These are phyloP conservation scores for Apophysomyces trapeziformis DNA, from an alignment of 371 early-diverging fungal species.

Conservation along the genomic window DNA sequence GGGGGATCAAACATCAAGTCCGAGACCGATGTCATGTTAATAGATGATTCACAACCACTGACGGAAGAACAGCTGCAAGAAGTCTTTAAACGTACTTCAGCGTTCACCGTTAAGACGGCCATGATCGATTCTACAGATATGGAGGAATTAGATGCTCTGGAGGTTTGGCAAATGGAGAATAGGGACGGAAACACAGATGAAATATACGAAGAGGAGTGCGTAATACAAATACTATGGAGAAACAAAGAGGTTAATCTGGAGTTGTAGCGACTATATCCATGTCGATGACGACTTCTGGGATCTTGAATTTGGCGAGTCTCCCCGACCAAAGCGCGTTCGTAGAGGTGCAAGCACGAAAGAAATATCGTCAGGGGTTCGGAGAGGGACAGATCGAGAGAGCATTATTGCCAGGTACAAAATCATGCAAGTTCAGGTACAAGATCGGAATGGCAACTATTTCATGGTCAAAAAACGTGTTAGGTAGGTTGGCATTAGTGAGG, in stretches of 20 bases:
- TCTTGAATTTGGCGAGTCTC: conserved; percentile 67
- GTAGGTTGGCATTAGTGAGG: conserved; percentile 17
- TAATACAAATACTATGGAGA: background rate
- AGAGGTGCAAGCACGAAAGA: conserved; percentile 26
- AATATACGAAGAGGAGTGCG: conserved; percentile 81
- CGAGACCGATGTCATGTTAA: conserved; percentile 15
- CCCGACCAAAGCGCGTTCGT: conserved; percentile 30
- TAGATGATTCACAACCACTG: conserved; percentile 40
- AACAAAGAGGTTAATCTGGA: background rate
- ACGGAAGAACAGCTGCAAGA: conserved; percentile 87
- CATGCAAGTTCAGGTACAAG: conserved; percentile 85
- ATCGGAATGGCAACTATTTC: conserved; percentile 78
- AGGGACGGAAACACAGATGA: conserved; percentile 70
- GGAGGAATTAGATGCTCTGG: conserved; percentile 75
- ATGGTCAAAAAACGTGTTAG: conserved; percentile 81
- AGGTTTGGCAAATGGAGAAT: conserved; percentile 77
- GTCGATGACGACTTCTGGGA: conserved; percentile 88
- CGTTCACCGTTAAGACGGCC: conserved; percentile 84
- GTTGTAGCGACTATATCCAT: conserved; percentile 72
- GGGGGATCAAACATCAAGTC: conserved; percentile 6
- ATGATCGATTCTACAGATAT: conserved; percentile 60
- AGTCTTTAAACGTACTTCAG: conserved; percentile 86
- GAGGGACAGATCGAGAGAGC: conserved; percentile 61
- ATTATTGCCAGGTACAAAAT: conserved; percentile 81
- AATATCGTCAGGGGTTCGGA: conserved; percentile 21